Base-by-base conservation (phyloP, 1,284 basidiomycete genomes). In the Moesziomyces sp. region DNA sequence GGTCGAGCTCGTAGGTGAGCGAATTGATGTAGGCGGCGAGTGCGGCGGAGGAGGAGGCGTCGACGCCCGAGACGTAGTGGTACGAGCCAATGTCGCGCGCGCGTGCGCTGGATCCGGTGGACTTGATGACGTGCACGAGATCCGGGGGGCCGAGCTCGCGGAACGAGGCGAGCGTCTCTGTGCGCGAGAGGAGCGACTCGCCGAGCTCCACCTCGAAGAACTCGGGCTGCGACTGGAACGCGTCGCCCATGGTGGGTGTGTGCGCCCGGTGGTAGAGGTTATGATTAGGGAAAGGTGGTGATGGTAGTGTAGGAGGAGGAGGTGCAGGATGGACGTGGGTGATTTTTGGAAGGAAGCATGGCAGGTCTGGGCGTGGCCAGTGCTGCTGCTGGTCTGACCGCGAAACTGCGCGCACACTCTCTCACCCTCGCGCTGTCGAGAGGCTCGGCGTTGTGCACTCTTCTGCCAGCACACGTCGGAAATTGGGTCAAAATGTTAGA, bases 11-110 rank as follows among this genome's bases (percentile, higher is more conserved):
- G 84, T 98, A 98, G 5, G 93, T 96, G 35, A 99, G 88, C 16
- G 93, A 96, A 87, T 99, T 99, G 85, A 99, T 92, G 86, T 99
- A 99, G 5, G 96, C 96, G 10, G 96, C 97, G 13, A 99, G 88
- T 0, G 94, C 97, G 3, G 96, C 97, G 13, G 94, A 97, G 1
- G 94, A 97, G 11, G 94, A 97, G 0, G 96, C 94, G 85, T 99
- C 96, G 51, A 98, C 93, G 28, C 96, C 96, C 0, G 96, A 98
- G 59, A 97, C 81, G 52, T 80, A 80, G 67, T 83, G 82, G 55
- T 83, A 83, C 5, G 82, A 82, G 43, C 82, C 81, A 24, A 82
- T 73, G 44, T 97, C 94, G 83, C 92, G 91, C 77, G 92, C 89
- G 2, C 91, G 91, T 44, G 90, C 88, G 74, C 90, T 89, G 44